Conservation (phyloP, 2,329 filamentous ascomycete species). For the Intubia oerlemansii region DNA sequence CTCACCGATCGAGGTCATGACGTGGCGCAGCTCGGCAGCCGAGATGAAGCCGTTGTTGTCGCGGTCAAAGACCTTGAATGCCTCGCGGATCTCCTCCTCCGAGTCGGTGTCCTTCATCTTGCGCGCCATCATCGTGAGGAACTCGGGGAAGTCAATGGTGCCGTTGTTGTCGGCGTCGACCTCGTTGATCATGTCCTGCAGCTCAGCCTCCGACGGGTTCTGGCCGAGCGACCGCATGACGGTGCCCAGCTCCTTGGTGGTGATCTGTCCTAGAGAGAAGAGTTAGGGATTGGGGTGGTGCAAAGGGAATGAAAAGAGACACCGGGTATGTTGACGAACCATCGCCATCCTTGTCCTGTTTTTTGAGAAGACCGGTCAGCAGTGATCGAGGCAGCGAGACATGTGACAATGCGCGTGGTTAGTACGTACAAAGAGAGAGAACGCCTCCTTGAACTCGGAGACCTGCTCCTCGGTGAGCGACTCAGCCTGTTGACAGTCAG, state of each 20-base stretch:
- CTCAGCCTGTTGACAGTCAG: too few relatives aligned
- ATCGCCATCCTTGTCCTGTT: slow-evolving; percentile 12
- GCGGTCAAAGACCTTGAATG: slow-evolving; percentile 66
- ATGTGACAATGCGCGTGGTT: too few relatives aligned
- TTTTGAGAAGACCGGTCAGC: not conserved
- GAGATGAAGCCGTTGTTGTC: slow-evolving; percentile 89
- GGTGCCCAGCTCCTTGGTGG: slow-evolving; percentile 74
- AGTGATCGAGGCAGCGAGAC: too few relatives aligned
- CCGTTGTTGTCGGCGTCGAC: slow-evolving; percentile 85
- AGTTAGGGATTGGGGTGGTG: not conserved
- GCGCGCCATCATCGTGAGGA: slow-evolving; percentile 82
- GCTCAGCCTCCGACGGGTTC: slow-evolving; percentile 75
- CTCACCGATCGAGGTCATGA: slow-evolving; percentile 84
- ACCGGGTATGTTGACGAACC: slow-evolving; percentile 8
- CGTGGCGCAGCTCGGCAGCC: slow-evolving; percentile 67
- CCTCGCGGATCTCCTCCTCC: slow-evolving; percentile 76
- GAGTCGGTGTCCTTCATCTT: slow-evolving; percentile 92
- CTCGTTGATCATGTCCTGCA: slow-evolving; percentile 90
- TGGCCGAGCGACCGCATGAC: slow-evolving; percentile 82
- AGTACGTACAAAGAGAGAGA: slow-evolving; percentile 93
- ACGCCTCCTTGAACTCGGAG: slow-evolving; percentile 99
- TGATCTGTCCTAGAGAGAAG: slow-evolving; percentile 51
- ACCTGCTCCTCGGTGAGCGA: slow-evolving; percentile 99
- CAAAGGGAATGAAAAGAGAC: slow-evolving; percentile 1
- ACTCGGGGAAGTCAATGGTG: slow-evolving; percentile 81